Conservation (phyloP, 2,329 filamentous ascomycete genomes). For the Cytospora schulzeri region DNA sequence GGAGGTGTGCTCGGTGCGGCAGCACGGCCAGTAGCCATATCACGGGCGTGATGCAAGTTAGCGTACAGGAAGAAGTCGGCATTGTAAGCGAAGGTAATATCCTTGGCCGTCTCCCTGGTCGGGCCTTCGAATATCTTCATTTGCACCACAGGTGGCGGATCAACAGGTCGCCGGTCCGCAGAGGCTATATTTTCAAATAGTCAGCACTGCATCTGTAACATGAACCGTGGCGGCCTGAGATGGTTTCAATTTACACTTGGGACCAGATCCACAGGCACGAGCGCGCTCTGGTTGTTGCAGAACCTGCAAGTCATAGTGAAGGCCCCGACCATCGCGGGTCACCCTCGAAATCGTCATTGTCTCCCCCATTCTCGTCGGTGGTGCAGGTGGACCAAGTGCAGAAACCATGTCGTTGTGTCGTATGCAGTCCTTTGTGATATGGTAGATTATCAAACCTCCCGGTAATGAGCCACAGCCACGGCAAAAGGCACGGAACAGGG, state of each 20-base stretch:
- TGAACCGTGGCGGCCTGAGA: conserved; percentile 32
- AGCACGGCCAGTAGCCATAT: conserved; percentile 76
- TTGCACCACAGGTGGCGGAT: conserved; percentile 92
- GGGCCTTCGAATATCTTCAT: conserved; percentile 79
- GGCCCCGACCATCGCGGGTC: conserved; percentile 73
- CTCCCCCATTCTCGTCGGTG: conserved; percentile 25
- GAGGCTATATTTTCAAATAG: conserved; percentile 57
- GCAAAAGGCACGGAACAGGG: neutral
- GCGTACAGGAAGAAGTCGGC: conserved; percentile 98
- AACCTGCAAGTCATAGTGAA: conserved; percentile 82
- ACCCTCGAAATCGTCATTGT: conserved; percentile 35
- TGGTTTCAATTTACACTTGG: conserved; percentile 74
- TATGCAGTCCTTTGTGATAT: conserved; percentile 1
- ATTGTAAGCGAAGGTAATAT: conserved; percentile 88
- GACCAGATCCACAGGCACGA: conserved; percentile 90
- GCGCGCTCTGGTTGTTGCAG: conserved; percentile 94
- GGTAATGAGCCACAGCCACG: neutral
- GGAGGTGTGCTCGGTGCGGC: conserved; percentile 72
- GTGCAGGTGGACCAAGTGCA: conserved; percentile 23
- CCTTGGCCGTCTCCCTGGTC: conserved; percentile 60
- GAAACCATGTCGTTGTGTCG: conserved; percentile 17
- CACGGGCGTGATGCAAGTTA: conserved; percentile 82
- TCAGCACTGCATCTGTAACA: conserved; percentile 25
- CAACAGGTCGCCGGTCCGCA: conserved; percentile 87
- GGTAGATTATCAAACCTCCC: neutral